A percentile compares a stretch with the other conserved stretches of the same genome.
Evolutionary conservation across 805 yeast species (phyloP).

Genomic region (Allodekkera sacchari): DNA sequence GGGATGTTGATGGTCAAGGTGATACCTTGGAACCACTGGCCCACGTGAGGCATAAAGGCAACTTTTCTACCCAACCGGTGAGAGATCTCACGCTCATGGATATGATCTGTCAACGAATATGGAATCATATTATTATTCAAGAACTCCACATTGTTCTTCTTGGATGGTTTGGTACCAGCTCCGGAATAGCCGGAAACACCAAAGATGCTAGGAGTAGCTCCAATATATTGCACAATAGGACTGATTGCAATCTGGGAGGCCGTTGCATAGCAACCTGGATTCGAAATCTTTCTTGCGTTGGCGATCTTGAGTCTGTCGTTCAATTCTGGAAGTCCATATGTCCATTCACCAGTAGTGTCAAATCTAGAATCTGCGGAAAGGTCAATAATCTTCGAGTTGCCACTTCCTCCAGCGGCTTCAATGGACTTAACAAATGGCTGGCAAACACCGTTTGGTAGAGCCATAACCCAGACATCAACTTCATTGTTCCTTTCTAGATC

Average conservation of each 20-base stretch:
- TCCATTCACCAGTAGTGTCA: slow-evolving; percentile 83
- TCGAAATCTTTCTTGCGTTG: slow-evolving; percentile 73
- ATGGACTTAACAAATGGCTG: slow-evolving; percentile 79
- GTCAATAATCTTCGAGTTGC: slow-evolving; percentile 79
- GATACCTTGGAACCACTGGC: slow-evolving; percentile 99
- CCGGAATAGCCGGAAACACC: slow-evolving; percentile 99
- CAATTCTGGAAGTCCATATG: slow-evolving; percentile 92
- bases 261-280: slow-evolving; percentile 99
- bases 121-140: slow-evolving; percentile 84
- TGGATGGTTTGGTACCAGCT: slow-evolving; percentile 98
- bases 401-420: slow-evolving; percentile 44
- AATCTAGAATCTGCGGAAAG: slow-evolving; percentile 95
- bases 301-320: slow-evolving; percentile 59
- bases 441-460: slow-evolving; percentile 96
- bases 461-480: slow-evolving; percentile 98
- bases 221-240: slow-evolving; percentile 58
- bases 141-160: slow-evolving; percentile 77
- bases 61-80: slow-evolving; percentile 67
- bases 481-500: slow-evolving; percentile 64
- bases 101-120: slow-evolving; percentile 91
- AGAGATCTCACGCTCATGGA: slow-evolving; percentile 92
- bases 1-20: slow-evolving; percentile 89
- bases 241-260: slow-evolving; percentile 91
- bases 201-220: slow-evolving; percentile 66
- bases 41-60: slow-evolving; percentile 95